Evolutionary conservation across 2,329 filamentous ascomycete species (phyloP), one percentile per base, ranked within the genome.

Genomic region (Alternaria brassicicola): DNA sequence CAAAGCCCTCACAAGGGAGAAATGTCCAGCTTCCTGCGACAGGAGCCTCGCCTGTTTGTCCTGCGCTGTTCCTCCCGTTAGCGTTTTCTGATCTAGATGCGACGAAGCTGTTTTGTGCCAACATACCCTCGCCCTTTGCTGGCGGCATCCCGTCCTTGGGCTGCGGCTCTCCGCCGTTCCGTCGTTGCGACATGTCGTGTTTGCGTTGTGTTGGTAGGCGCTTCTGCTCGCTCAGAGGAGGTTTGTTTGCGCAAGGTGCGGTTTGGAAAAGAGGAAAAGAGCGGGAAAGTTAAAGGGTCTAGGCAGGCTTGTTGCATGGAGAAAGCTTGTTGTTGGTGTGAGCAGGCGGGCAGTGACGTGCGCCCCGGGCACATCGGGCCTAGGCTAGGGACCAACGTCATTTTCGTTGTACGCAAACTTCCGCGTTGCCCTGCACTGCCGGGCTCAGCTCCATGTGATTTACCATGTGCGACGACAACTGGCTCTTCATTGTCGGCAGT

Each of bases 11-110:
- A 85, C 68, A 64, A 85, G 78, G 39, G 81, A 83, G 78, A 93
- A 93, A 81, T 93, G 91, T 36, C 89, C 89, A 7, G 85, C 85
- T 63, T 92, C 85, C 63, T 86, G 82, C 54, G 86, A 87, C 41
- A 93, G 84, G 42, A 93, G 85, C 65, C 85, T 84, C 75, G 89
- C 90, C 79, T 93, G 91, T 82, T 92, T 93, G 78, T 93, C 88
- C 67, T 86, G 81, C 48, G 83, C 88, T 90, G 72, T 46, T 25
- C 25, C 38, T 13, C 17, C 42, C 49, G 55, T 68, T 26, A 70
- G 62, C 10, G 26, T 8, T n/a, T 23, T n/a, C 13, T 23, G 1
- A 3, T 25, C 5, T 13, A 23, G 9, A 35, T 47, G 21, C 31
- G 13, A 33, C 43, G 19, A 23, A 23, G 43, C 6, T 2, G 6